These are phyloP conservation scores for Smallanthus sonchifolius DNA, from an alignment of 129 eudicot species.

Conservation along the genomic window DNA sequence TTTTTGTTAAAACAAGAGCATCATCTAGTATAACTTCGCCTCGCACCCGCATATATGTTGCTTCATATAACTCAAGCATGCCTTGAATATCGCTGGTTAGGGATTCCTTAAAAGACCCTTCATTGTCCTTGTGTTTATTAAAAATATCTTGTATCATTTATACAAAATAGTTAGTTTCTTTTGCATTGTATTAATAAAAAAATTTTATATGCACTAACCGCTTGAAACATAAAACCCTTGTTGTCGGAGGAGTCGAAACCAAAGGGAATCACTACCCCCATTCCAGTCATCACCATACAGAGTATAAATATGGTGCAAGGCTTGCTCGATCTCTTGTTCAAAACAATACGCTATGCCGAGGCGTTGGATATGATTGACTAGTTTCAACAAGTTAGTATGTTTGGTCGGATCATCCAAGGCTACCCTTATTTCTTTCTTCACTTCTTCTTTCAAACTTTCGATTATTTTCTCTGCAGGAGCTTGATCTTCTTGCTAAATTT, in stretches of 20 bases:
- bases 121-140: neutral
- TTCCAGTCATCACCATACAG: neutral
- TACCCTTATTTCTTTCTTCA: neutral
- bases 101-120: neutral
- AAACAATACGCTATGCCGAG: neutral
- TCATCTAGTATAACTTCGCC: neutral
- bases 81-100: neutral
- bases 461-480: neutral
- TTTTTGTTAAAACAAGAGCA: neutral
- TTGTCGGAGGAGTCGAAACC: constrained; percentile 5
- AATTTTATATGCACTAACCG: neutral
- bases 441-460: neutral
- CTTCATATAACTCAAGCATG: constrained; percentile 1
- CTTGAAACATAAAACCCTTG: neutral
- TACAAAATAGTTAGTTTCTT: neutral
- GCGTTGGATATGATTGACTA: neutral
- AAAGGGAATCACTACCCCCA: neutral
- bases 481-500: neutral
- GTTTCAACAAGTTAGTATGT: neutral
- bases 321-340: neutral
- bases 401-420: neutral
- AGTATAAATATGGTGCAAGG: neutral
- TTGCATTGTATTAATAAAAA: neutral
- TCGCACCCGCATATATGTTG: neutral
- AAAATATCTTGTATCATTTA: neutral